Conservation (phyloP, 2,329 filamentous ascomycete species). For the Aspergillus pseudoviridinutans region DNA sequence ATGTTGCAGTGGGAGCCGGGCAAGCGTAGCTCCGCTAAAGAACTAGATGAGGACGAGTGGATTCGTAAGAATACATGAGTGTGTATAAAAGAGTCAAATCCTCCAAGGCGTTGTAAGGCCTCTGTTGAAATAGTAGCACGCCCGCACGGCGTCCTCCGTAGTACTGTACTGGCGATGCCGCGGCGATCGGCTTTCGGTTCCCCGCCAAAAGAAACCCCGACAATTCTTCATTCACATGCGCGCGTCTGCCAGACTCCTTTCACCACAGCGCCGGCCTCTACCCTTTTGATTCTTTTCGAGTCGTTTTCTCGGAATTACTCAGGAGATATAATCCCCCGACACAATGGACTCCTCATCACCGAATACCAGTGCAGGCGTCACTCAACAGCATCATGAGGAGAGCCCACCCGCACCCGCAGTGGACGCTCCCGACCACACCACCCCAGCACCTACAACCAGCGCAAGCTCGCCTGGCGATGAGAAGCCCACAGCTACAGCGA, state of each 20-base stretch:
- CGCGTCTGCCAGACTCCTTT: background rate
- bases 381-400: background rate
- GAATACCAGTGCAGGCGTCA: background rate
- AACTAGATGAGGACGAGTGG: constrained; percentile 28
- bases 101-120: too few relatives aligned
- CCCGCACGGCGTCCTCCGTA: too few relatives aligned
- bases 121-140: too few relatives aligned
- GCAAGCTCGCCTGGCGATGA: background rate
- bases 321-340: background rate
- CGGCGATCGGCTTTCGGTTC: constrained; percentile 26
- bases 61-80: too few relatives aligned
- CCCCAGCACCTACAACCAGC: background rate
- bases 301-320: background rate
- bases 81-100: too few relatives aligned
- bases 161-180: background rate
- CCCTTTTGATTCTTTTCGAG: background rate
- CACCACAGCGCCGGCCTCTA: background rate
- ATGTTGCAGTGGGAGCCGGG: constrained; percentile 36
- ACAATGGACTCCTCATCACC: background rate
- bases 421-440: background rate
- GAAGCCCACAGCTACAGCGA: background rate
- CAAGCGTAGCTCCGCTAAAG: constrained; percentile 28
- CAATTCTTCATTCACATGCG: constrained; percentile 21
- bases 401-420: background rate
- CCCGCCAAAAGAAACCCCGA: constrained; percentile 17